Base-by-base conservation (phyloP, 441 rosid species). In the Populus hybrid region DNA sequence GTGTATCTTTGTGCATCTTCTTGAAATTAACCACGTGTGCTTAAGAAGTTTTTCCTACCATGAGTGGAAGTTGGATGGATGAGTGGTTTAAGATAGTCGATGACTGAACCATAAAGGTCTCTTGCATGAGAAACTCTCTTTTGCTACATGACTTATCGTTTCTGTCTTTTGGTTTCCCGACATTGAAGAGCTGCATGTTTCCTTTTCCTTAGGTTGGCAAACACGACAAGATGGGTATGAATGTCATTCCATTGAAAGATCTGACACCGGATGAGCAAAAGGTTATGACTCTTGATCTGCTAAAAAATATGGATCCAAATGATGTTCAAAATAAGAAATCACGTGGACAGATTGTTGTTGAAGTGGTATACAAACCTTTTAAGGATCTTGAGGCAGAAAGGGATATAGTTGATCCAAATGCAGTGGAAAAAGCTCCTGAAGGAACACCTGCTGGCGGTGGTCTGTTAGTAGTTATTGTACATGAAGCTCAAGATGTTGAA, bases 401-500 rank as follows among this genome's bases (percentile, higher is more conserved):
- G 8, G 84, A 86, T 77, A 81, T 84, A 79, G 94, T 82, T 57
- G 95, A 90, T 78, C 57, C 88, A 8, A 87, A 86, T 57, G 64
- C 72, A 0, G 87, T 90, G 75, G 90, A 83, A 77, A 89, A 87
- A 79, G 97, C 99, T 80, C 99, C 99, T 10, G 98, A 90, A 73
- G 91, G 92, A 69, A 91, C 98, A 12, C 99, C 98, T 12, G 84
- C 91, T 70, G 82, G 90, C 11, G 99, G 99, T 67, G 99, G 99
- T 77, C 75, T 94, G 85, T 90, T 95, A 11, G 96, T 87, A 57
- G 89, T 95, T 69, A 93, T 85, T 32, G 87, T 95, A 74, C 98
- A 91, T 70, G 97, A 95, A 78, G 99, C 97, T 63, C 91, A 93
- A 81, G 97, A 92, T 76, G 89, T 94, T 81, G 99, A 95, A 87